phyloP scores from a whole-genome alignment of 2,329 filamentous ascomycete genomes.

The Sporothrix humicola region DNA sequence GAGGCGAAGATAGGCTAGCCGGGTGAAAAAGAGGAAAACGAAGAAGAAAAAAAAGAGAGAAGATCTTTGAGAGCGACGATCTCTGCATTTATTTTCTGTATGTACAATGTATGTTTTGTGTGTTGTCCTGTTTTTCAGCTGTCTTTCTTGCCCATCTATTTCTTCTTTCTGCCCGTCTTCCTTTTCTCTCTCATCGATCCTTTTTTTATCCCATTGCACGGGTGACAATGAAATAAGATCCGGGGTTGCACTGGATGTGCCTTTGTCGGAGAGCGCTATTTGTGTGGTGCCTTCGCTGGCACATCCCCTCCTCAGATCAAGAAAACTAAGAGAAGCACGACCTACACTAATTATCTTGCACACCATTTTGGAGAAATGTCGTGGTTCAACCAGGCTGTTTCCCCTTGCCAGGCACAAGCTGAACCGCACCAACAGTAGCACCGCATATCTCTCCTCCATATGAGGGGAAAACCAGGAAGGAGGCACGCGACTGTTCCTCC shows the following conservation, averaged over 20 bases:
- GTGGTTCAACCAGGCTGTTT: constrained; percentile 12
- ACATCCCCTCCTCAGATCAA: constrained; percentile 10
- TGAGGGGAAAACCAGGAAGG: constrained; percentile 17
- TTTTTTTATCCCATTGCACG: background rate
- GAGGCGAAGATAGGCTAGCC: background rate
- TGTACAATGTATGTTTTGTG: background rate
- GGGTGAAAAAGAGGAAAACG: background rate
- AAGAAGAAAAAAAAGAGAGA: background rate
- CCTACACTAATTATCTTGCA: background rate
- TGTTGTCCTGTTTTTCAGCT: constrained; percentile 12
- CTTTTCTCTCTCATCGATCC: background rate
- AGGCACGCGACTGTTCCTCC: constrained; percentile 24
- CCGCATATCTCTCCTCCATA: background rate
- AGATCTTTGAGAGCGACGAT: background rate
- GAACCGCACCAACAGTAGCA: background rate
- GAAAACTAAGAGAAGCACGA: background rate
- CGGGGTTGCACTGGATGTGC: constrained; percentile 4
- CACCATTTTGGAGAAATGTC: constrained; percentile 17
- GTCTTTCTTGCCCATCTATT: too few species aligned
- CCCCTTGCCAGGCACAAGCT: constrained; percentile 9
- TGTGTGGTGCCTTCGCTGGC: background rate
- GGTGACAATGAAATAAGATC: background rate
- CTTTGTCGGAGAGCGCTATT: background rate
- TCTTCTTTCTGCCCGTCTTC: too few species aligned
- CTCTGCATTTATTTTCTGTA: background rate